Percentiles rank a stretch among this genome's conserved stretches.
Evolutionary conservation across 139 green algal species (phyloP).

Genomic region (Chlorella sp.): DNA sequence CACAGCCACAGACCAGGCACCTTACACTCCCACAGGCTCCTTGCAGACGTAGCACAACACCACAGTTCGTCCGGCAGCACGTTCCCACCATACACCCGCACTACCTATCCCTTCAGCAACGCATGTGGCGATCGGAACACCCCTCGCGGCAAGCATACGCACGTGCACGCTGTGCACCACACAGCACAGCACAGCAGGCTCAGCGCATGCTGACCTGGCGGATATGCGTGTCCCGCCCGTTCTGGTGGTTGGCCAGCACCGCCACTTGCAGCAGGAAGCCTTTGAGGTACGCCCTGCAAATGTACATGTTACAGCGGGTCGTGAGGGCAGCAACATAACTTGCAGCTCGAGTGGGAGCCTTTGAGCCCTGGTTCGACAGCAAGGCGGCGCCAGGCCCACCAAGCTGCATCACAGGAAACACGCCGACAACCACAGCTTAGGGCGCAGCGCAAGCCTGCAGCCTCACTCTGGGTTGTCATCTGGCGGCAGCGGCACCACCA

Average conservation of each 20-base stretch:
- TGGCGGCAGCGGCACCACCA: conserved; percentile 66
- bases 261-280: conserved; percentile 63
- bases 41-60: no score
- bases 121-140: no score
- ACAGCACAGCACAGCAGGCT: neutral
- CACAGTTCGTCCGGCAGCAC: no score
- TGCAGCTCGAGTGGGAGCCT: no score
- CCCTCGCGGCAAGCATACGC: no score
- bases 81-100: no score
- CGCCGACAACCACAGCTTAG: neutral
- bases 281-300: conserved; percentile 37
- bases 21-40: no score
- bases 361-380: neutral
- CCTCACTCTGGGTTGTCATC: conserved; percentile 33
- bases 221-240: conserved; percentile 96
- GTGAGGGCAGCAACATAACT: neutral
- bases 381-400: neutral
- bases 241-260: conserved; percentile 96
- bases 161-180: neutral
- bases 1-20: no score
- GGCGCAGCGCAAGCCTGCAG: neutral
- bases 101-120: no score
- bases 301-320: neutral
- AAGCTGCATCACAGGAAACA: neutral
- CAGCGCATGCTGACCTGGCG: conserved; percentile 68